Base-by-base conservation (phyloP, 2,329 filamentous ascomycete genomes). In the Macrophomina phaseolina region DNA sequence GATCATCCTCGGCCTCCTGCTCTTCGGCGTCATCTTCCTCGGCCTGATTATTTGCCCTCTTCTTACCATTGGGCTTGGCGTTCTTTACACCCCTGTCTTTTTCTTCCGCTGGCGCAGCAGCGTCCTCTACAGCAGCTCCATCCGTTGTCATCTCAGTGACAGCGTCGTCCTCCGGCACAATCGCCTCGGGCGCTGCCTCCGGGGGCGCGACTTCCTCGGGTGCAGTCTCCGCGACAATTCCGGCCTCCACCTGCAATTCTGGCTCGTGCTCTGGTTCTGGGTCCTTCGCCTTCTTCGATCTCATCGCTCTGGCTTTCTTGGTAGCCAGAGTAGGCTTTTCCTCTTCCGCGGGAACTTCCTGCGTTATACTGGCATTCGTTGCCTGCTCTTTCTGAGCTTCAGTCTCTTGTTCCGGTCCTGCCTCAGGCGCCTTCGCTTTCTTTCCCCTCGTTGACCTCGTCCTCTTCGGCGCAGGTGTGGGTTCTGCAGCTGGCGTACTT, bases 231-330 rank as follows among this genome's bases (percentile, higher is more conserved):
- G 69, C 69, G 28, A 67, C 51, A 30, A 67, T 68, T 12, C 67
- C 60, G 36, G 73, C 69, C 2, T 69, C 71, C 18, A 61, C n/a
- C 51, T 70, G 69, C 11, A 70, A 68, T 23, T 74, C 74, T 5
- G 45, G 30, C 12, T 64, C 48, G 11, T 8, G 14, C 23, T 64
- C 34, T 8, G 61, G 48, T 30, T 40, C 60, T 5, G 32, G n/a
- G 8, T 51, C 55, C 55, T 52, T 66, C 4, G 18, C 34, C 34
- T 60, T 61, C 48, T 38, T 66, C 5, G 61, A 52, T 11, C 55
- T 52, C 11, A 55, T 66, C 2, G 45, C 32, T 46, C 46, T 61
- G 23, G 40, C 46, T 45, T 28, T 66, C 34, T 46, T 61, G 5
- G 46, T 53, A 30, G 64, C 55, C 11, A 14, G 16, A 6, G 45